A percentile compares a stretch with the other conserved stretches of the same genome.
These are phyloP conservation scores for Citeromyces matritensis DNA, from an alignment of 805 yeast genomes.

Conservation along the genomic window DNA sequence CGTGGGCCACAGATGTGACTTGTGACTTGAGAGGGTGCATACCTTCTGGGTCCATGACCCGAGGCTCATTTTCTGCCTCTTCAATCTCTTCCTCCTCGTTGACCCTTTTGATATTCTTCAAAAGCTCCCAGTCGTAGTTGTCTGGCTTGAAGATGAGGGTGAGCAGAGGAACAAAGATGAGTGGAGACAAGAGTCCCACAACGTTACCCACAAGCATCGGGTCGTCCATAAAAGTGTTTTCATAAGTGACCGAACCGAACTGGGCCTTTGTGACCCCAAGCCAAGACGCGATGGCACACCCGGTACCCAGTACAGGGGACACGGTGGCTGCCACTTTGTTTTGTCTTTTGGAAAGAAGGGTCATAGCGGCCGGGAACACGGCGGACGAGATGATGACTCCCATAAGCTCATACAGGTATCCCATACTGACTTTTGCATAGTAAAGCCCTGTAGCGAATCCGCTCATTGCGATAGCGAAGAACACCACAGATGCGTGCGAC, in stretches of 20 bases:
- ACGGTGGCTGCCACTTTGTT: constrained; percentile 54
- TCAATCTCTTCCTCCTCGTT: constrained; percentile 57
- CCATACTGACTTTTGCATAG: constrained; percentile 77
- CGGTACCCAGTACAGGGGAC: constrained; percentile 72
- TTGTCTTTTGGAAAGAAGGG: constrained; percentile 48
- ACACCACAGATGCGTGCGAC: constrained; percentile 54
- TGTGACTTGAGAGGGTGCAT: constrained; percentile 12
- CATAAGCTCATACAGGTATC: constrained; percentile 77
- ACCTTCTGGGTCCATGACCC: constrained; percentile 9
- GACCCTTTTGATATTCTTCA: constrained; percentile 47
- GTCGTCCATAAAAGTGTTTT: constrained; percentile 60
- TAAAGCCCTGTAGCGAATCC: constrained; percentile 72
- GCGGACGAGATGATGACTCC: constrained; percentile 83
- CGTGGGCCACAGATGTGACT: constrained; percentile 15
- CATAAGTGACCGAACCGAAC: constrained; percentile 27
- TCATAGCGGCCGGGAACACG: constrained; percentile 62
- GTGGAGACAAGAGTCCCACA: constrained; percentile 65
- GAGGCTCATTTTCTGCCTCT: constrained; percentile 19
- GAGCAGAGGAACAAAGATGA: constrained; percentile 48
- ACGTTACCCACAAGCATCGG: constrained; percentile 87
- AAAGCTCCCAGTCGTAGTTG: constrained; percentile 56
- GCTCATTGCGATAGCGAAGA: constrained; percentile 49
- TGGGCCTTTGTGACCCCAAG: constrained; percentile 28
- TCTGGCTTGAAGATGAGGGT: constrained; percentile 54
- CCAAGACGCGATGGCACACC: constrained; percentile 62